These are phyloP conservation scores for Fusarium subtropicale DNA, from an alignment of 2,329 filamentous ascomycete species.

Conservation along the genomic window DNA sequence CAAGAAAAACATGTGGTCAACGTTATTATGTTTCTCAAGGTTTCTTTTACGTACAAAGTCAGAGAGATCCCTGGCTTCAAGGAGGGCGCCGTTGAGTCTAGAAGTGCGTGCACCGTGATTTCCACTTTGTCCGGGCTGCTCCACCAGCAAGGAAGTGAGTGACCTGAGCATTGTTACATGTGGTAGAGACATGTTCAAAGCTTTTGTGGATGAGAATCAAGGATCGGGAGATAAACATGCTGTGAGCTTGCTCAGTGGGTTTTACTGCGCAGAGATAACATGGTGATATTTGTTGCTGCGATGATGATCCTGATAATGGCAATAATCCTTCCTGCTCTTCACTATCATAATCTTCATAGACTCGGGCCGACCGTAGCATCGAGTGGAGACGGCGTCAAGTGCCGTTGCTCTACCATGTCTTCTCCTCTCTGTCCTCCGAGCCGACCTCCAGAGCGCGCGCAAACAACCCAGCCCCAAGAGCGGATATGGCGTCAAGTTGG, in stretches of 20 bases:
- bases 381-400: slow-evolving; percentile 27
- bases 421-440: not conserved
- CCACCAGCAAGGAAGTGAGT: slow-evolving; percentile 11
- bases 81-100: slow-evolving; percentile 7
- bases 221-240: slow-evolving; percentile 6
- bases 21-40: slow-evolving; percentile 23
- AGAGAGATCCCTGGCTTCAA: not conserved
- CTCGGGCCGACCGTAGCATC: slow-evolving; percentile 26
- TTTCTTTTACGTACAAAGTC: slow-evolving; percentile 35
- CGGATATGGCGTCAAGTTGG: slow-evolving; percentile 33
- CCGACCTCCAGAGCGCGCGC: slow-evolving; percentile 12
- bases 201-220: slow-evolving; percentile 19
- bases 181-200: slow-evolving; percentile 11
- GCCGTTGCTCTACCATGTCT: slow-evolving; percentile 16
- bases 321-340: not conserved
- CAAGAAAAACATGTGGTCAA: slow-evolving; percentile 33
- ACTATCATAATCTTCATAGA: slow-evolving; percentile 7
- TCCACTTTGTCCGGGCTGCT: not conserved
- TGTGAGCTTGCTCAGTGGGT: not conserved
- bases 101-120: slow-evolving; percentile 25
- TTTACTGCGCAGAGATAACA: not conserved
- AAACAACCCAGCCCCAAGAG: slow-evolving; percentile 1
- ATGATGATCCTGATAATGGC: slow-evolving; percentile 1
- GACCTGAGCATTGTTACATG: slow-evolving; percentile 9
- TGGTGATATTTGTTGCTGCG: not conserved